Evolutionary conservation across 2,329 filamentous ascomycete genomes (phyloP), one percentile per base, ranked within the genome.

Genomic region (Cryphonectria naterciae): DNA sequence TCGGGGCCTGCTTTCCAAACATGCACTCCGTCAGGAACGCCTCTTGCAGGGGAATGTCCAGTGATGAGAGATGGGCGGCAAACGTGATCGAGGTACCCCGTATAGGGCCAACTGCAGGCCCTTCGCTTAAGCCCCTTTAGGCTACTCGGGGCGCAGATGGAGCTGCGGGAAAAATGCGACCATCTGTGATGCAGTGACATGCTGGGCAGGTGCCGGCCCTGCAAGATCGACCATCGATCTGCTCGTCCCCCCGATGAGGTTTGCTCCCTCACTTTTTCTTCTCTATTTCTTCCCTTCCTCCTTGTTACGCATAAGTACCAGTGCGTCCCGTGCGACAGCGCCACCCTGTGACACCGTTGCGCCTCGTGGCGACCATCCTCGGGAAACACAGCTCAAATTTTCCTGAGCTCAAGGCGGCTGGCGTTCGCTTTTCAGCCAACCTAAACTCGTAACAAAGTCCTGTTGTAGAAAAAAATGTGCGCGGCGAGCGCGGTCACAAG

Each of bases 21-120:
- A 64, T 68, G 60, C 60, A 56, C 60, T 41, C 35, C 60, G n/a
- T 43, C 67, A 68, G 67, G 58, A 68, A 68, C 60, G 46, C 32
- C 60, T 63, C 58, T 35, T 64, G 61, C 65, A 67, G 54, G 37
- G 15, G 15, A 41, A 25, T 41, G 65, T 43, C 37, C 37, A 67
- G 64, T 54, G 39, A 39, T 35, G 43, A 35, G 35, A 32, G 19
- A n/a, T 6, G 10, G 11, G 46, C 32, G 17, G 64, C 46, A 19
- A 54, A 56, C 32, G 43, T 66, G 64, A 25, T 66, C 22, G 35
- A 54, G 22, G 54, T 58, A 32, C 54, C 19, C 28, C 54, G 54
- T 58, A 35, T 8, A 58, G 54, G 54, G 54, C 15, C 25, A 58
- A 15, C 54, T 58, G 54, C 54, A 58, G 13, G 19, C 46, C 4